Evolutionary conservation across 2,329 filamentous ascomycete genomes (phyloP), one percentile per base, ranked within the genome.

Genomic region (Cytospora piceicola): DNA sequence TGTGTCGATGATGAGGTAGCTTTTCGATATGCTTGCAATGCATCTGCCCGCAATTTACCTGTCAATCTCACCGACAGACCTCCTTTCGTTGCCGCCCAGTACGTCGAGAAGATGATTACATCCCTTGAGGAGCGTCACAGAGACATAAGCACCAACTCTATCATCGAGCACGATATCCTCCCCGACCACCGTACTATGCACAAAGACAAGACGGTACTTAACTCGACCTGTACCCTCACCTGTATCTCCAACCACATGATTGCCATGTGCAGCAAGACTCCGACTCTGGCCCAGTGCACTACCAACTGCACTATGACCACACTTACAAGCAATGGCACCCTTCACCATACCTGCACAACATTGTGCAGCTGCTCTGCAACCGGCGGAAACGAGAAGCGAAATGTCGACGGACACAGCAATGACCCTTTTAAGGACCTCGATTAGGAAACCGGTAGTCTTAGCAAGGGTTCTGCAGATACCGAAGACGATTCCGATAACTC

Each of bases 381-480:
- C 2, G 14, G 20, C 7, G 34, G 59, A n/a, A 20, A 46, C 14
- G 14, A 24, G 1, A 14, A 11, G n/a, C 39, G 17, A n/a, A 14
- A 4, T 11, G 6, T 36, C 20, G 22, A 57, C 8, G 17, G 15
- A 27, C 11, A 22, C 29, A 63, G 27, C 1, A 22, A 52, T 2
- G 57, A 63, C 29, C 53, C 53, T 34, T 63, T 63, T 20, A 9
- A 63, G 39, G 36, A 55, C 61, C 53, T 63, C 30, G 61, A 63
- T 55, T 63, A 63, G 61, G 61, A 63, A 27, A 52, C 53, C 53
- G 57, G 59, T n/a, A 51, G 59, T 32, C 59, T 63, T 30, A 27
- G 27, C 3, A 39, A 58, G 22, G 20, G n/a, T 8, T 39, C n/a
- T 39, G 39, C 17, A 29, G 61, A 52, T 34, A 55, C 52, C n/a